Base-by-base conservation (phyloP, 129 eudicot species). In the Flaveria ramosissima region DNA sequence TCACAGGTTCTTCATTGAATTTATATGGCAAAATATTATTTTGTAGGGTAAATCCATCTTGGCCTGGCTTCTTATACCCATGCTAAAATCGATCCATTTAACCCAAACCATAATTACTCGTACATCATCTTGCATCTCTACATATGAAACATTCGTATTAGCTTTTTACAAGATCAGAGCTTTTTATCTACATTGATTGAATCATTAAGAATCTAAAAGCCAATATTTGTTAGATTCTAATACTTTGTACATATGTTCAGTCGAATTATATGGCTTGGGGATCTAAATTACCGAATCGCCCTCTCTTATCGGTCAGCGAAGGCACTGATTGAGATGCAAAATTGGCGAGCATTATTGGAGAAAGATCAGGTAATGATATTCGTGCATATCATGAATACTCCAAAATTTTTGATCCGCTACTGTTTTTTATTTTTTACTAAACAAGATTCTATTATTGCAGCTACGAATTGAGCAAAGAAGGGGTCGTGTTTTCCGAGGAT, bases 241-340 rank as follows among this genome's bases (percentile, higher is more conserved):
- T 69, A 21, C 20, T 23, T 48, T 84, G 19, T n/a, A 15, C 51
- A 51, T 74, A 60, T 45, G 66, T 80, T 24, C 84, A 93, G 98
- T 82, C 97, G 98, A 75, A 78, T 94, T 24, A 89, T 94, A 47
- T 94, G 98, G 98, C 97, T 94, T 9, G 98, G 98, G 76, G 98
- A 94, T 85, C 92, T 94, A 56, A 94, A 94, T 78, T 94, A 94
- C 80, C 89, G 98, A 74, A 84, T 94, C 59, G 91, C 97, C 50
- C 92, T 94, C 71, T 88, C 98, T 21, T 89, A 89, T 75, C 97
- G 98, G 61, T 88, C 98, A 52, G 97, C 92, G 11, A 91, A 86
- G 78, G 98, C 98, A 36, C 97, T 89, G 26, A 92, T 94, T 43
- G 98, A 89, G 84, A 94, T 94, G 98, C 98, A 94, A 84, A 94